A percentile compares a stretch with the other conserved stretches of the same genome.
These are phyloP conservation scores for Ambrosia hybrid DNA, from an alignment of 140 eudicot genomes.

Conservation along the genomic window DNA sequence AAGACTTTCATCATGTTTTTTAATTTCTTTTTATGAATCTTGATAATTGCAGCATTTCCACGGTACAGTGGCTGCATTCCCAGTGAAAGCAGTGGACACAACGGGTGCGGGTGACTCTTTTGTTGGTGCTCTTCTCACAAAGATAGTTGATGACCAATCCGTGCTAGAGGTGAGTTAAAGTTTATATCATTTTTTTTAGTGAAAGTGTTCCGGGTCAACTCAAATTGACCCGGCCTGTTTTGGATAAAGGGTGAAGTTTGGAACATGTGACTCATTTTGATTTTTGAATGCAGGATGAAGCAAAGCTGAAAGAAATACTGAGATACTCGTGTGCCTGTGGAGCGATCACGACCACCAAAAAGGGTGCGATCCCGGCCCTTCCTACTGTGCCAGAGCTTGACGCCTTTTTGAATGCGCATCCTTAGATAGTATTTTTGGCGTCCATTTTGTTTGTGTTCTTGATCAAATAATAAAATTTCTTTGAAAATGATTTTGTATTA, in stretches of 20 bases:
- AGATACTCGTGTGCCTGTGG: conserved; percentile 86
- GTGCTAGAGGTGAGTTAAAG: conserved; percentile 51
- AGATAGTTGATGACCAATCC: conserved; percentile 69
- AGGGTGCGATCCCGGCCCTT: conserved; percentile 94
- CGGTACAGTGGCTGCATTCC: conserved; percentile 60
- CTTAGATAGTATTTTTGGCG: conserved; percentile 15
- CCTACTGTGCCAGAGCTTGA: conserved; percentile 66
- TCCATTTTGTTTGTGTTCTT: conserved; percentile 7
- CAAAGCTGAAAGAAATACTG: conserved; percentile 59
- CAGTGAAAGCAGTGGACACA: conserved; percentile 79
- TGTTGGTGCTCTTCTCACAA: conserved; percentile 75
- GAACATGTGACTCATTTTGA: not conserved
- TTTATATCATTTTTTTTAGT: not conserved
- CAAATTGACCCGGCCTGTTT: not conserved
- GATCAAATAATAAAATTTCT: conserved; percentile 26
- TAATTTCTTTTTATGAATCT: conserved; percentile 6
- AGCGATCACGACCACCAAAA: conserved; percentile 89
- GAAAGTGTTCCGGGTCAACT: not conserved
- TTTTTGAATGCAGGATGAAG: conserved; percentile 55
- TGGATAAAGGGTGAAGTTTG: not conserved
- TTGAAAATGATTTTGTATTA: conserved; percentile 30
- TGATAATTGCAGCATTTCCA: conserved; percentile 53
- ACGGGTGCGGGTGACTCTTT: conserved; percentile 97
- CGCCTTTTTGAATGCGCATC: conserved; percentile 40
- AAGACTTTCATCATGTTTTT: not conserved